Conservation (phyloP, 2,329 filamentous ascomycete genomes). For the Dactylonectria macrodidyma region DNA sequence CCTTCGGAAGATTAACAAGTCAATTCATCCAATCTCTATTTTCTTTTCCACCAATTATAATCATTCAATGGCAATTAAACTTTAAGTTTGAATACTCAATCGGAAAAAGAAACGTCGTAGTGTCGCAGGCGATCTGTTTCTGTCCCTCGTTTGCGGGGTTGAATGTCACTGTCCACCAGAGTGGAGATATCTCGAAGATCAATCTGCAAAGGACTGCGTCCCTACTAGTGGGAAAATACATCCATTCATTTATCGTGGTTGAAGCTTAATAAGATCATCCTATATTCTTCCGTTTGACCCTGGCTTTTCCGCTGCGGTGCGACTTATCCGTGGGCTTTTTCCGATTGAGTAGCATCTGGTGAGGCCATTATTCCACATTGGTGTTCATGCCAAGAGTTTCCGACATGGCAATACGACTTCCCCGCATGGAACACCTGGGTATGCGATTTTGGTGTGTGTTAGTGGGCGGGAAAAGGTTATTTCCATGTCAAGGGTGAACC, state of each 20-base stretch:
- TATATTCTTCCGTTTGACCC: neutral
- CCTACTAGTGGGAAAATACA: constrained; percentile 3
- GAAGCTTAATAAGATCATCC: neutral
- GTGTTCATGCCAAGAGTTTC: neutral
- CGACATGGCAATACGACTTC: neutral
- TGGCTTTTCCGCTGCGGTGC: neutral
- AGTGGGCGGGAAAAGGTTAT: neutral
- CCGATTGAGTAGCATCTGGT: neutral
- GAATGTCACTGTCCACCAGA: neutral
- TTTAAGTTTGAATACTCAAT: neutral
- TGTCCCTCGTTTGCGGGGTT: neutral
- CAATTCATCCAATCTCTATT: neutral
- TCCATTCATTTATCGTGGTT: neutral
- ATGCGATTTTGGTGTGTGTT: too few species aligned
- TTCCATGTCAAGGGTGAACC: neutral
- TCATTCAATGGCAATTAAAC: neutral
- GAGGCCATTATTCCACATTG: constrained; percentile 2
- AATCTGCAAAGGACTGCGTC: neutral
- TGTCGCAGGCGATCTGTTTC: neutral
- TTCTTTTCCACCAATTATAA: neutral
- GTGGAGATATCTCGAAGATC: constrained; percentile 1
- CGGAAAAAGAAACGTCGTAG: neutral
- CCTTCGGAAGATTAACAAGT: neutral
- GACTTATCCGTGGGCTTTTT: constrained; percentile 7
- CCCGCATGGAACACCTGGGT: constrained; percentile 2